phyloP scores from a whole-genome alignment of 176 grass and related monocot species.

The Zoysia pacifica region DNA sequence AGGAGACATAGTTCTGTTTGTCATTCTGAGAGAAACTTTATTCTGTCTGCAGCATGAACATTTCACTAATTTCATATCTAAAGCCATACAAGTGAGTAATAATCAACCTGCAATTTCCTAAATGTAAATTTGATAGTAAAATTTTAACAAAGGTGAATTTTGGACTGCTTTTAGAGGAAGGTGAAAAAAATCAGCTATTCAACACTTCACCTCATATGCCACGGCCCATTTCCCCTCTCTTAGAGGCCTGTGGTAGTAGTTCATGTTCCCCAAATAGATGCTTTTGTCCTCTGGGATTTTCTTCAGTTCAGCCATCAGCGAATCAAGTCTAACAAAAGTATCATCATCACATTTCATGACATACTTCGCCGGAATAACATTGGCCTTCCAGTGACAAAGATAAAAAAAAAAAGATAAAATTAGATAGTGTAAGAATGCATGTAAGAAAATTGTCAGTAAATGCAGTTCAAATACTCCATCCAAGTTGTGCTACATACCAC shows the following conservation, averaged over 20 bases:
- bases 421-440: not conserved
- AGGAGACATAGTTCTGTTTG: not conserved
- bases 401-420: not conserved
- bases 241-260: conserved; percentile 70
- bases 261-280: conserved; percentile 77
- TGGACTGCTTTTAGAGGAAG: not conserved
- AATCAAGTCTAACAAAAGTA: conserved; percentile 66
- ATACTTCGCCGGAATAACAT: conserved; percentile 52
- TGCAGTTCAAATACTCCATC: not conserved
- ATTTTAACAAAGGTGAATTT: not conserved
- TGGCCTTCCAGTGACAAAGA: conserved; percentile 44
- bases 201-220: conserved; percentile 60
- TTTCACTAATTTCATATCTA: not conserved
- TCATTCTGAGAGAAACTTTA: not conserved
- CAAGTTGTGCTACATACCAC: conserved; percentile 50
- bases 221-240: conserved; percentile 79
- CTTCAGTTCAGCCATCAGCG: conserved; percentile 54
- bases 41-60: not conserved
- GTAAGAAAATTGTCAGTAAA: conserved; percentile 23
- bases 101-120: not conserved
- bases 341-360: conserved; percentile 88
- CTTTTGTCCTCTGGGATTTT: conserved; percentile 63
- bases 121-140: not conserved
- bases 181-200: not conserved
- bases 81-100: not conserved